Base-by-base conservation (phyloP, 306 rosid species). In the Pyrus bretschneideri region DNA sequence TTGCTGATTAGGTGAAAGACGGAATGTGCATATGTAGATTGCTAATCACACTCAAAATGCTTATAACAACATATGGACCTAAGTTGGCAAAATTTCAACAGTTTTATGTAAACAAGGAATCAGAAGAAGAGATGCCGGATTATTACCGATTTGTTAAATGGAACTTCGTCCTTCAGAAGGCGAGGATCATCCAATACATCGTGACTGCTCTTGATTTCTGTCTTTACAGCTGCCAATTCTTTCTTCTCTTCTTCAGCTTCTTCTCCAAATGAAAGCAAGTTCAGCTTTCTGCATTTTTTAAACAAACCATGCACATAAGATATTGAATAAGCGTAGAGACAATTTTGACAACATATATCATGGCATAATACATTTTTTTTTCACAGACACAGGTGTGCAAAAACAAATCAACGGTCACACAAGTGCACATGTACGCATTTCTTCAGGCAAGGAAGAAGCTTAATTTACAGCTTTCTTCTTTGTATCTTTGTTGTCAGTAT, bases 101-200 rank as follows among this genome's bases (percentile, higher is more conserved):
- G 68, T 63, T 62, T 55, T 23, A 46, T n/a, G n/a, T 45, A 31
- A 76, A 67, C n/a, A 81, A 70, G 19, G 79, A 42, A 78, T 59
- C 45, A 71, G 40, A 11, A 72, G 11, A 67, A 38, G 55, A 70
- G 58, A 38, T 46, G 35, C 3, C 54, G 0, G 40, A 78, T 68
- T 58, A 46, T 83, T 90, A 91, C 97, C 90, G 80, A 76, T 74
- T 89, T 93, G 67, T 58, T 79, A 75, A 63, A 13, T 27, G 72
- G 62, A 82, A 78, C 71, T 70, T 85, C 89, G 0, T 89, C 92
- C 90, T 83, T 92, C 59, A 92, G 83, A 82, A 95, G 98, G 69
- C 99, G 97, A 73, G 99, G 99, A 87, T 95, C 99, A 76, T 95
- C 86, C 85, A 95, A 87, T 74, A 95, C 93, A 84, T 92, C 98